These are phyloP conservation scores for Kodamaea leandrae DNA, from an alignment of 805 yeast species.

Conservation along the genomic window DNA sequence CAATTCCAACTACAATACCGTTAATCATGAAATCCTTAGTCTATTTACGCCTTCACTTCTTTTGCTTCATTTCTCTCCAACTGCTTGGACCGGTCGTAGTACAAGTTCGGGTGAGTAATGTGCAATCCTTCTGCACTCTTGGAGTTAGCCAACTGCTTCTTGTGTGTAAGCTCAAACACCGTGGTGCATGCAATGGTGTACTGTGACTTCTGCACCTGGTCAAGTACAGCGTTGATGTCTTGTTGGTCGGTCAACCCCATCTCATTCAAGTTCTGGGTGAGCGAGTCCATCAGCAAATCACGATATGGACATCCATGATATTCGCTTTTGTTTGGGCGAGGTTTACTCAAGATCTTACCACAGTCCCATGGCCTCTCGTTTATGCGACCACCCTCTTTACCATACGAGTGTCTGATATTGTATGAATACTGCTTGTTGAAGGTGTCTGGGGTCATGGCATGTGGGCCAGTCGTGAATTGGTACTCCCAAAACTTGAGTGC, in stretches of 20 bases:
- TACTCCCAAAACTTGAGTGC: slow-evolving; percentile 81
- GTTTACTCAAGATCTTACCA: slow-evolving; percentile 67
- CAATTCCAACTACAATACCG: too few relatives aligned
- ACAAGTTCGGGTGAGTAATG: slow-evolving; percentile 84
- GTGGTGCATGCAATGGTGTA: slow-evolving; percentile 86
- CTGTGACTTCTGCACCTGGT: slow-evolving; percentile 64
- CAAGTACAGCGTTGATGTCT: slow-evolving; percentile 59
- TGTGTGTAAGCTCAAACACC: slow-evolving; percentile 75
- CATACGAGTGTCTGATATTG: slow-evolving; percentile 85
- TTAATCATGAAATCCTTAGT: too few relatives aligned
- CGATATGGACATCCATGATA: slow-evolving; percentile 93
- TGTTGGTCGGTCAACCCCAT: slow-evolving; percentile 65
- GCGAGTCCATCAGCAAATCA: slow-evolving; percentile 63
- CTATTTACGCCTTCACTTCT: background rate
- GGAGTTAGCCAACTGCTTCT: slow-evolving; percentile 37
- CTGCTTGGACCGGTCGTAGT: slow-evolving; percentile 73
- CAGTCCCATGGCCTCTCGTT: slow-evolving; percentile 88
- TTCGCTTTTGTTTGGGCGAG: slow-evolving; percentile 66
- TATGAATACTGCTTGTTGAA: slow-evolving; percentile 88
- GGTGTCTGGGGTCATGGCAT: slow-evolving; percentile 59
- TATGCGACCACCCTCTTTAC: slow-evolving; percentile 84
- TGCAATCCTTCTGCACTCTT: slow-evolving; percentile 44
- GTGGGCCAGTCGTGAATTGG: slow-evolving; percentile 58
- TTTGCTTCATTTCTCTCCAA: slow-evolving; percentile 33
- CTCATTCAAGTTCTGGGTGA: slow-evolving; percentile 52